A percentile compares a stretch with the other conserved stretches of the same genome.
Evolutionary conservation across 2,329 filamentous ascomycete genomes (phyloP).

Genomic region (Diplodia corticola): DNA sequence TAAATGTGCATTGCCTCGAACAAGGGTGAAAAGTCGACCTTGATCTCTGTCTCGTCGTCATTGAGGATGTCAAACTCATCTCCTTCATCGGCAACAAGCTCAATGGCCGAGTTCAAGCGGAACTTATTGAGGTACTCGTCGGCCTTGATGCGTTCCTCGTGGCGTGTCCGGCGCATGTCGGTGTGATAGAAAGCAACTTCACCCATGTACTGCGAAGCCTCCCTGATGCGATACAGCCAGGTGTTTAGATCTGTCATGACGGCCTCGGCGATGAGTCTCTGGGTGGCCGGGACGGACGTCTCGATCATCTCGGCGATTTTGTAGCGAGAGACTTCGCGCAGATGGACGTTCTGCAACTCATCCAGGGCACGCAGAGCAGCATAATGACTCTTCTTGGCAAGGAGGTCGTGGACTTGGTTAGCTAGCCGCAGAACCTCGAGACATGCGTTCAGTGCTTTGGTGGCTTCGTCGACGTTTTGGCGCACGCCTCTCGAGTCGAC

Average conservation of each 20-base stretch:
- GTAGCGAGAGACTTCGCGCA: conserved; percentile 92
- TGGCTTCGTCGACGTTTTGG: conserved; percentile 94
- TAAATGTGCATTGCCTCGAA: conserved; percentile 97
- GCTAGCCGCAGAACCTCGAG: conserved; percentile 88
- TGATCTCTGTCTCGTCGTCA: conserved; percentile 77
- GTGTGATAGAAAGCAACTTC: conserved; percentile 98
- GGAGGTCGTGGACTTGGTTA: conserved; percentile 89
- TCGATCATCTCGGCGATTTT: conserved; percentile 95
- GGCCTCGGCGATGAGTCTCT: conserved; percentile 89
- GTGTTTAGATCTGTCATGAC: conserved; percentile 97
- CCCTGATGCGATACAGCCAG: conserved; percentile 91
- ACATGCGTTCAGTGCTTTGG: conserved; percentile 83
- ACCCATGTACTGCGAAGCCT: conserved; percentile 92
- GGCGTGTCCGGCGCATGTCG: conserved; percentile 77
- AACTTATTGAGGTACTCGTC: conserved; percentile 77
- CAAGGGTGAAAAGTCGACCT: conserved; percentile 90
- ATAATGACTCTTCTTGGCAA: conserved; percentile 93
- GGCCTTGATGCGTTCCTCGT: conserved; percentile 77
- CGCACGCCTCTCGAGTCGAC: conserved; percentile 90
- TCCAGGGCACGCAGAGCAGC: conserved; percentile 90
- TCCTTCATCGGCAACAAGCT: conserved; percentile 90
- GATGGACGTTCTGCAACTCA: conserved; percentile 92
- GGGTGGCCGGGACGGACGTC: conserved; percentile 88
- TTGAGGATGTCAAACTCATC: conserved; percentile 95
- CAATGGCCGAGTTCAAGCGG: conserved; percentile 92